Percentiles rank a stretch among this genome's conserved stretches.
Conservation (phyloP, 1,284 basidiomycete species). For the Rhodotorula sp. region DNA sequence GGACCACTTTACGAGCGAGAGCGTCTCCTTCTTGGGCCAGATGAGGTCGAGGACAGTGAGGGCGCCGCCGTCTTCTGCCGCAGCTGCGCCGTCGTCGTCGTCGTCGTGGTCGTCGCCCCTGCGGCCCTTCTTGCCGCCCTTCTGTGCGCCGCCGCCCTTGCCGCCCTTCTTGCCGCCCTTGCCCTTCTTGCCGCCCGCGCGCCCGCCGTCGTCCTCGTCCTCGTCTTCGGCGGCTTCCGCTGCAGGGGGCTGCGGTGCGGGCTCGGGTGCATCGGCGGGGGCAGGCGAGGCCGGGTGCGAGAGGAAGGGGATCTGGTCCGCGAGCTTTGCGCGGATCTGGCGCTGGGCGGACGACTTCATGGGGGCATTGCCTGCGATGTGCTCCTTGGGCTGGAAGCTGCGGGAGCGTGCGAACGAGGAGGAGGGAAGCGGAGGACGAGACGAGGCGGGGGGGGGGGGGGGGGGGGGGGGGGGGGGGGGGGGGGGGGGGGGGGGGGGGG, state of each 20-base stretch:
- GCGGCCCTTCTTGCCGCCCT: slow-evolving; percentile 45
- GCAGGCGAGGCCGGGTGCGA: slow-evolving; percentile 42
- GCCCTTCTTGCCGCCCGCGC: slow-evolving; percentile 53
- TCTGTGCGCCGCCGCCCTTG: slow-evolving; percentile 2
- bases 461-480: too few relatives aligned
- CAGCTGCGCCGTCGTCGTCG: slow-evolving; percentile 27
- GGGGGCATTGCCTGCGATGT: slow-evolving; percentile 89
- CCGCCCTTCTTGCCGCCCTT: slow-evolving; percentile 49
- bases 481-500: too few relatives aligned
- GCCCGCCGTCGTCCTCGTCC: slow-evolving; percentile 47
- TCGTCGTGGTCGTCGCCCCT: slow-evolving; percentile 3
- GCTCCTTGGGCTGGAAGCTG: slow-evolving; percentile 81
- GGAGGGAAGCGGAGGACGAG: not conserved
- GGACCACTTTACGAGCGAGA: slow-evolving; percentile 92
- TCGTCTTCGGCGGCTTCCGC: slow-evolving; percentile 10
- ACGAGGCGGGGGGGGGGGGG: not conserved
- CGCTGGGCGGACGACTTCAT: slow-evolving; percentile 94
- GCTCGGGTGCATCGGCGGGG: not conserved
- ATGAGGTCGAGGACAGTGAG: slow-evolving; percentile 74
- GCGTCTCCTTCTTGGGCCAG: slow-evolving; percentile 97
- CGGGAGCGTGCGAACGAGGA: not conserved
- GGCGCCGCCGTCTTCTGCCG: slow-evolving; percentile 53
- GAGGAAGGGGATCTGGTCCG: slow-evolving; percentile 79
- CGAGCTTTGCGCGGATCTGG: slow-evolving; percentile 74
- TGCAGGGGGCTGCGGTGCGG: slow-evolving; percentile 6